Percentiles rank a stretch among this genome's conserved stretches.
Evolutionary conservation across 495 filamentous ascomycete genomes (phyloP).

Genomic region (Neurospora sp.): DNA sequence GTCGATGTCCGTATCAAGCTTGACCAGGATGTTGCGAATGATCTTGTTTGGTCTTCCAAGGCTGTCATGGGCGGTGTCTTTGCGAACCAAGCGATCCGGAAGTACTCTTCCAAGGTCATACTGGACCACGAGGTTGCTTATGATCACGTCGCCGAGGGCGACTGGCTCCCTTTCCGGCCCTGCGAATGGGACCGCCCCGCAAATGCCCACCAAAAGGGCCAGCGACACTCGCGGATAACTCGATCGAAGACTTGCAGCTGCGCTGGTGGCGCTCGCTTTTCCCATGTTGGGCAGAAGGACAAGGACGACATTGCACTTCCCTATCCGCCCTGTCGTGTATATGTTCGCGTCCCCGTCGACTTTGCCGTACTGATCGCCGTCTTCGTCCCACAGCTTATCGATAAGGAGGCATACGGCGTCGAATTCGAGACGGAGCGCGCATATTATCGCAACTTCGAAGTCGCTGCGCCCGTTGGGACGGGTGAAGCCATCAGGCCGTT

Average conservation of each 20-base stretch:
- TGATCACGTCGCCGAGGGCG: slow-evolving; percentile 36
- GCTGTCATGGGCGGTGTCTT: slow-evolving; percentile 18
- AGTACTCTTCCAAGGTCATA: slow-evolving; percentile 29
- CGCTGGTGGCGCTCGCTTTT: slow-evolving; percentile 20
- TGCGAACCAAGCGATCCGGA: slow-evolving; percentile 21
- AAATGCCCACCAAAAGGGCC: slow-evolving; percentile 24
- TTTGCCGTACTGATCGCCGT: slow-evolving; percentile 12
- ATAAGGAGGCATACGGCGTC: too few species aligned
- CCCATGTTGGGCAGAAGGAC: slow-evolving; percentile 25
- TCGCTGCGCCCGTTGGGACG: not conserved
- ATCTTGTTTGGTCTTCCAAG: slow-evolving; percentile 20
- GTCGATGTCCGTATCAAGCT: slow-evolving; percentile 8
- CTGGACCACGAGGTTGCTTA: slow-evolving; percentile 28
- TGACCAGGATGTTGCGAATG: slow-evolving; percentile 19
- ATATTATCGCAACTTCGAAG: not conserved
- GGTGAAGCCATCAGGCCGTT: not conserved
- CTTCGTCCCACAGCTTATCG: too few species aligned
- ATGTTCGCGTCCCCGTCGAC: slow-evolving; percentile 17
- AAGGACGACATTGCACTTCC: slow-evolving; percentile 28
- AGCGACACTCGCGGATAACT: slow-evolving; percentile 21
- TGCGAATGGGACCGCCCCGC: slow-evolving; percentile 19
- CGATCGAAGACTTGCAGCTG: slow-evolving; percentile 15
- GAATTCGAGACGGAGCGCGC: too few species aligned
- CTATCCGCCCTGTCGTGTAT: slow-evolving; percentile 30
- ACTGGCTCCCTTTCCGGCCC: slow-evolving; percentile 10